Evolutionary conservation across 352 stramenopile genomes (phyloP).

Genomic region (Saprolegnia parasitica): DNA sequence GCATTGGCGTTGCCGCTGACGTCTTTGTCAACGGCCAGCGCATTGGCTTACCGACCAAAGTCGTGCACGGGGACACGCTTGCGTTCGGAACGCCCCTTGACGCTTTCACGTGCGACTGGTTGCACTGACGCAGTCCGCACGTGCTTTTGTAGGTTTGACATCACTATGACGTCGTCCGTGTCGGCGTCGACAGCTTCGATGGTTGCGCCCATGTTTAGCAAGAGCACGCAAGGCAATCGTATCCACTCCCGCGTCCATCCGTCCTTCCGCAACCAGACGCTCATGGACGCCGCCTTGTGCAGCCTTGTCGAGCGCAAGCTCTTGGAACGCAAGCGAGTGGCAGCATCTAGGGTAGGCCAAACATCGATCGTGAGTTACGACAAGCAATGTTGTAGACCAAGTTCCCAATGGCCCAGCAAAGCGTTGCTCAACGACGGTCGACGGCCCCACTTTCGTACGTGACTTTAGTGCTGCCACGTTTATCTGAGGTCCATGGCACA

Average conservation of each 20-base stretch:
- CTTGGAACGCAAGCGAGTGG: neutral
- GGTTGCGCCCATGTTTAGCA: neutral
- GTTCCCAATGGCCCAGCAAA: no score
- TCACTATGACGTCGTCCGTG: conserved; percentile 21
- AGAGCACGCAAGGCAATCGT: conserved; percentile 34
- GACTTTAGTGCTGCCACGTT: neutral
- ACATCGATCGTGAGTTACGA: neutral
- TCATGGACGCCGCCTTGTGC: conserved; percentile 47
- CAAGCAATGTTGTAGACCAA: no score
- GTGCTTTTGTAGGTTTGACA: conserved; percentile 1
- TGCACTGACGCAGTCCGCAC: neutral
- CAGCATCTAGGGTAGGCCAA: neutral
- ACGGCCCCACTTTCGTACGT: no score
- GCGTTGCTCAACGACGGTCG: no score
- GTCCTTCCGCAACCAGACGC: conserved; percentile 37
- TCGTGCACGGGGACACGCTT: conserved; percentile 59
- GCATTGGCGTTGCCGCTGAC: neutral
- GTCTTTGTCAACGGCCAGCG: neutral
- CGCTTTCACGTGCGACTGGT: conserved; percentile 39
- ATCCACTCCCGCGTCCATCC: conserved; percentile 13
- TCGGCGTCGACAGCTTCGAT: conserved; percentile 20
- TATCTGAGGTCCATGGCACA: neutral
- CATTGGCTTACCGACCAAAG: conserved; percentile 10
- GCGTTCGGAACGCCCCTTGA: conserved; percentile 45
- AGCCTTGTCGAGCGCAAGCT: conserved; percentile 69